Base-by-base conservation (phyloP, 257 asterid genomes). In the Solanum pinnatisectum region DNA sequence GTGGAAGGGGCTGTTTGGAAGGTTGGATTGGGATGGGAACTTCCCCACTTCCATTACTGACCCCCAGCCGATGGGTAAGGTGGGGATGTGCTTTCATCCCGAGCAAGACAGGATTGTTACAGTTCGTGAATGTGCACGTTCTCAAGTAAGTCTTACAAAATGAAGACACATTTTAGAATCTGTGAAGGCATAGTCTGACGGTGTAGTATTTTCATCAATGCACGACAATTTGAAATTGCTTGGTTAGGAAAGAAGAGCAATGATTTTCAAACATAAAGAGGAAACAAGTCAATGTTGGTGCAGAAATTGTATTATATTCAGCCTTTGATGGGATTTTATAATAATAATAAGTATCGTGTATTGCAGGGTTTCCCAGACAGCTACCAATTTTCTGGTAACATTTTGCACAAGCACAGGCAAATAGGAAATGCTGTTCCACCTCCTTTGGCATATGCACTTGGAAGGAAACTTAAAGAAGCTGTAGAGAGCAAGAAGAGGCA, bases 351-450 rank as follows among this genome's bases (percentile, higher is more conserved):
- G 10, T 39, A 77, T 77, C 60, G n/a, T 40, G 15, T 42, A 72
- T 86, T 90, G 91, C 93, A 96, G 99, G 99, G 98, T 35, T 96
- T 96, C 84, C 96, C 94, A 0, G 98, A 95, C 87, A 92, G 93
- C 92, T 95, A 94, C 87, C 92, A 92, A 63, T 95, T 95, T 88
- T 89, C 94, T 71, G 98, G 98, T 39, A 90, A 87, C 27, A 91
- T 93, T 85, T 91, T 93, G n/a, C 93, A 93, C 91, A 95, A 94
- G 94, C 98, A 95, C 91, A 88, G 98, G 86, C 98, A 97, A 91
- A 95, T 97, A 67, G 99, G 99, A 16, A 97, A 97, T 90, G 99
- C 98, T 2, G 99, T 97, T 88, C 98, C 98, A 68, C 99, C 98
- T 70, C 98, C 98, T 86, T 89, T 97, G 67, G 98, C 99, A 4